Evolutionary conservation across 192 early-diverging fungal species (phyloP).

Genomic region (Backusella westeae): DNA sequence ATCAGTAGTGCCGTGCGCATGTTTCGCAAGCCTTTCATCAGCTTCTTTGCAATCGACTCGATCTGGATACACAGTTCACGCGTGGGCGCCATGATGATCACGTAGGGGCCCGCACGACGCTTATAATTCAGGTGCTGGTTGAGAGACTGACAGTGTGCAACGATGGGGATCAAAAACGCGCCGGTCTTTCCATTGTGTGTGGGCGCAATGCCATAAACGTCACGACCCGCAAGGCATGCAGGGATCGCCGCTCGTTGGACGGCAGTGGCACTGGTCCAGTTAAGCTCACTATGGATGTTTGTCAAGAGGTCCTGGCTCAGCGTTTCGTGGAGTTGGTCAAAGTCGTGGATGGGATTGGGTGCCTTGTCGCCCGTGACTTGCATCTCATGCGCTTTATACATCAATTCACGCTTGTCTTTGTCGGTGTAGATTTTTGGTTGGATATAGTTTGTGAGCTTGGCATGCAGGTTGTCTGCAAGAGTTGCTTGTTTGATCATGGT

Average conservation of each 20-base stretch:
- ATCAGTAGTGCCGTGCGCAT: slow-evolving; percentile 56
- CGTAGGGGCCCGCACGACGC: slow-evolving; percentile 36
- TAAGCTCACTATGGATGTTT: slow-evolving; percentile 37
- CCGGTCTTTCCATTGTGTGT: slow-evolving; percentile 56
- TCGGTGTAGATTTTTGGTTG: slow-evolving; percentile 20
- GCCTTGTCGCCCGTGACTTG: slow-evolving; percentile 36
- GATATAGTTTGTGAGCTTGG: slow-evolving; percentile 40
- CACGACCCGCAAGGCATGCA: slow-evolving; percentile 42
- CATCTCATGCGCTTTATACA: slow-evolving; percentile 39
- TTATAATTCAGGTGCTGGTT: slow-evolving; percentile 19
- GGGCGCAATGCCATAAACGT: slow-evolving; percentile 47
- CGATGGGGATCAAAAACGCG: slow-evolving; percentile 46
- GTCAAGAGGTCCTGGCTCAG: background rate
- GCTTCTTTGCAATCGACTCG: slow-evolving; percentile 37
- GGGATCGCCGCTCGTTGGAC: slow-evolving; percentile 66
- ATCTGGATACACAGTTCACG: slow-evolving; percentile 54
- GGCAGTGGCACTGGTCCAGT: slow-evolving; percentile 44
- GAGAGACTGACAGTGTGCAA: slow-evolving; percentile 36
- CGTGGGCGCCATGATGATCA: slow-evolving; percentile 48
- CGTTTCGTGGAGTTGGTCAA: slow-evolving; percentile 37
- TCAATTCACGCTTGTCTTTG: slow-evolving; percentile 17
- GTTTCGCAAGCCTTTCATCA: slow-evolving; percentile 40
- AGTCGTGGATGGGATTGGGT: slow-evolving; percentile 42
- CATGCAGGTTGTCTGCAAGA: slow-evolving; percentile 23
- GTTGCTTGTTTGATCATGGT: background rate